Evolutionary conservation across 176 grass and related monocot species (phyloP).

Genomic region (Lolium rigidum): DNA sequence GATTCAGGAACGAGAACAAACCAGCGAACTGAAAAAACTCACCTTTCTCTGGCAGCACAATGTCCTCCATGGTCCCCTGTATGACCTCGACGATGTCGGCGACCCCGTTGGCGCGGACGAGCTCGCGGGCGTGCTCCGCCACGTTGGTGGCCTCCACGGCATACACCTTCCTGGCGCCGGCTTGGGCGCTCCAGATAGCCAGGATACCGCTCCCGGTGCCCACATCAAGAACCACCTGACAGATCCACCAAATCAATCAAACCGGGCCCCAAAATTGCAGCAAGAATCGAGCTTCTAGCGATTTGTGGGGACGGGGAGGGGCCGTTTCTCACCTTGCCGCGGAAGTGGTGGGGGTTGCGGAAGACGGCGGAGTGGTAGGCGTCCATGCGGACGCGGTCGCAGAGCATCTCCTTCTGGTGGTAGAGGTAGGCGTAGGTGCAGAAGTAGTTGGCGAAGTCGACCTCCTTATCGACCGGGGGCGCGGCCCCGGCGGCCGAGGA

Average conservation of each 20-base stretch:
- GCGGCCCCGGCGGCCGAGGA: conserved; percentile 22
- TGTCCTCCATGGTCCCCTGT: conserved; percentile 88
- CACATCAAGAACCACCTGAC: conserved; percentile 85
- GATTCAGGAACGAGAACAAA: not conserved
- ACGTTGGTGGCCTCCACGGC: conserved; percentile 95
- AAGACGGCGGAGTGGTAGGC: conserved; percentile 89
- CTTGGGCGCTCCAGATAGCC: conserved; percentile 93
- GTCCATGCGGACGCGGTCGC: conserved; percentile 93
- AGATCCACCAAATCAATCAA: conserved; percentile 45
- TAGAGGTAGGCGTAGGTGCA: conserved; percentile 93
- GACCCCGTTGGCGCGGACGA: conserved; percentile 75
- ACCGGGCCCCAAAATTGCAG: not conserved
- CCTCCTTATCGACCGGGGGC: conserved; percentile 73
- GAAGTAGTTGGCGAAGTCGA: conserved; percentile 99
- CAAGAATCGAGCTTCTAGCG: not conserved
- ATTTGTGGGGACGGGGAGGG: not conserved
- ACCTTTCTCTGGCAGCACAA: conserved; percentile 89
- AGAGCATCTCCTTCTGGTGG: conserved; percentile 99
- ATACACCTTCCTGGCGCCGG: conserved; percentile 94
- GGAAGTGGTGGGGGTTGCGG: conserved; percentile 88
- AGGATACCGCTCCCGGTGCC: conserved; percentile 98
- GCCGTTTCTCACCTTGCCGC: conserved; percentile 59
- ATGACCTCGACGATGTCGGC: conserved; percentile 82
- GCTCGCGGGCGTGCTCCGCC: conserved; percentile 92
- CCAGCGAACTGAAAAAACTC: conserved; percentile 14